Evolutionary conservation across 441 rosid species (phyloP).

Genomic region (Flueggea neowawraea): DNA sequence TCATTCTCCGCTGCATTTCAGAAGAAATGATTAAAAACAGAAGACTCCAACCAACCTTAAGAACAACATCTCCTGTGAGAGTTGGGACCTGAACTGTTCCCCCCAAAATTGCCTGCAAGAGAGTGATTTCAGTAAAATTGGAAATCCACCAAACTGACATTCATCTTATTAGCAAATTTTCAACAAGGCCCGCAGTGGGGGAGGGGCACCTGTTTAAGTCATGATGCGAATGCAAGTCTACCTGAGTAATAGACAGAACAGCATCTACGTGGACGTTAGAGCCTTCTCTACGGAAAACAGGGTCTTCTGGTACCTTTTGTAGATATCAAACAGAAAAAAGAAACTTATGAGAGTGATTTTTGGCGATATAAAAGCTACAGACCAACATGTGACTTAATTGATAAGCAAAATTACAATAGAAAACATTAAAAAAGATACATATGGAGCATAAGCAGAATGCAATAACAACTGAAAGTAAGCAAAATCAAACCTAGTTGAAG

Average conservation of each 20-base stretch:
- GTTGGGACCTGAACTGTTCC: constrained; percentile 99
- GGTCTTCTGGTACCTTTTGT: constrained; percentile 86
- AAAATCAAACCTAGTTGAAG: no score
- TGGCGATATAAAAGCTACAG: no score
- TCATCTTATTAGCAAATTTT: neutral
- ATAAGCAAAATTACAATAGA: neutral
- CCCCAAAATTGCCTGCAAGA: constrained; percentile 89
- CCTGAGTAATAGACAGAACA: constrained; percentile 85
- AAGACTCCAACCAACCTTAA: constrained; percentile 57
- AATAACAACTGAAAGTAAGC: neutral
- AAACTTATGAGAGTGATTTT: neutral
- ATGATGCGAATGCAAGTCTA: constrained; percentile 16
- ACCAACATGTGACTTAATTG: no score
- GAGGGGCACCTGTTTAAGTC: neutral
- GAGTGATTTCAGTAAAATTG: constrained; percentile 4
- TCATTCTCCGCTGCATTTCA: neutral
- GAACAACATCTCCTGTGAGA: constrained; percentile 92
- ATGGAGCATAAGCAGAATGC: no score
- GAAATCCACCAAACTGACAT: neutral
- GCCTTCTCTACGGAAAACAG: constrained; percentile 96
- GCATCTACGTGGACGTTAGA: constrained; percentile 89
- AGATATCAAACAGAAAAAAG: constrained; percentile 1
- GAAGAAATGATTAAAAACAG: neutral
- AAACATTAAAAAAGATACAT: neutral
- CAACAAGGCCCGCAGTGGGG: neutral